Base-by-base conservation (phyloP, 345 rosid species). In the Gossypium bickii region DNA sequence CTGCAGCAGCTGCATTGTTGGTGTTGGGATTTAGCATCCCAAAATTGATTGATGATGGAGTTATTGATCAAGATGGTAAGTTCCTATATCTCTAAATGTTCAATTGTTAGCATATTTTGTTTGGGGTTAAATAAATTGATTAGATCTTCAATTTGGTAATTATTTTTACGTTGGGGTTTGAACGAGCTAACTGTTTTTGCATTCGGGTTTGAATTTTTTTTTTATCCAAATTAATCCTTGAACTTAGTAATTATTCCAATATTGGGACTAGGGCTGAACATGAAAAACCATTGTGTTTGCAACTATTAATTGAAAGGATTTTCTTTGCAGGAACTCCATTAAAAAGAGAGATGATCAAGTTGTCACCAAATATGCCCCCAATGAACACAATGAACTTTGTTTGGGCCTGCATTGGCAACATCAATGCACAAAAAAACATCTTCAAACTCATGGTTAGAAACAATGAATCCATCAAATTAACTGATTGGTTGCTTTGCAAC, bases 401-500 rank as follows among this genome's bases (percentile, higher is more conserved):
- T 5, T 70, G 61, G 61, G 27, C 27, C 20, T 18, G 20, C 63
- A 34, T 52, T n/a, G 61, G 61, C 49, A 53, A 70, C 61, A 17
- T 25, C 20, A 53, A 11, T 53, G 62, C 74, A 20, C 61, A 66
- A 8, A 66, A 20, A 38, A 66, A 66, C 29, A 66, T 44, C 49
- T 66, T 44, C 29, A 13, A 66, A 44, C 52, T 66, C 70, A 66
- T 66, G 53, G 27, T 66, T 22, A 66, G n/a, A 44, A 66, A 66
- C 52, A 66, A 66, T 12, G 52, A 66, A 66, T 66, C 70, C 15
- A 66, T 66, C 53, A 44, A 44, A 52, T 66, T 45, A 22, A 34
- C 62, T 53, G 74, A 70, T n/a, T 70, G 74, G 74, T 22, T 70
- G 61, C 65, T 72, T 24, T 72, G 67, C 75, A 72, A 72, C 38